A percentile compares a stretch with the other conserved stretches of the same genome.
Conservation (phyloP, 2,329 filamentous ascomycete genomes). For the Talaromyces sp. region DNA sequence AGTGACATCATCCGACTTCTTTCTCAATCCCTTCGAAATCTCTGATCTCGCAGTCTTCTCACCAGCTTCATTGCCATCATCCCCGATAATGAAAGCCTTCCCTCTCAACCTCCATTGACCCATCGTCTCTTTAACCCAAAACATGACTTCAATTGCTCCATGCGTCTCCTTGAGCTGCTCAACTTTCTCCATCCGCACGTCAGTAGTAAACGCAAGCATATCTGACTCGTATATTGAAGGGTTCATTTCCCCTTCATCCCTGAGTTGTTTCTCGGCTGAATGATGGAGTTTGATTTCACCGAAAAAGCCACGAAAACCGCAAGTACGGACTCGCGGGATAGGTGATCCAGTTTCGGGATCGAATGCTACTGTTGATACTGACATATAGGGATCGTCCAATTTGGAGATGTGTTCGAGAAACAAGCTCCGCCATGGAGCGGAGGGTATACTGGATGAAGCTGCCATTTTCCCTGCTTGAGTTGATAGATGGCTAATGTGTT, state of each 20-base stretch:
- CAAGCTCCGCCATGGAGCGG: constrained; percentile 52
- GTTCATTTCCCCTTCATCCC: constrained; percentile 51
- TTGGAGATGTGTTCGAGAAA: constrained; percentile 50
- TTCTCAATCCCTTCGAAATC: constrained; percentile 60
- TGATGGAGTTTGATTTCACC: constrained; percentile 63
- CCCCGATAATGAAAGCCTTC: constrained; percentile 68
- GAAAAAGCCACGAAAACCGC: constrained; percentile 84
- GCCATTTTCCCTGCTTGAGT: not conserved
- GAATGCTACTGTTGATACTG: constrained; percentile 44
- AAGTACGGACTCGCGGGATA: constrained; percentile 63
- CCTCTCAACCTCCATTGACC: constrained; percentile 86
- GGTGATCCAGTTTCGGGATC: constrained; percentile 16
- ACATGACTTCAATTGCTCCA: constrained; percentile 74
- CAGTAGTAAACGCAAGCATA: constrained; percentile 78
- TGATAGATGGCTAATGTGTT: constrained; percentile 14
- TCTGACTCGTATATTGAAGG: constrained; percentile 70
- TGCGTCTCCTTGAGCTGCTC: constrained; percentile 68
- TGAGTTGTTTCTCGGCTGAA: constrained; percentile 66
- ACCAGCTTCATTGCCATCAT: constrained; percentile 59
- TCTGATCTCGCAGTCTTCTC: constrained; percentile 45
- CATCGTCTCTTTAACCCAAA: constrained; percentile 68
- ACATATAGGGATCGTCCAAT: constrained; percentile 39
- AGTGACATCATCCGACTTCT: constrained; percentile 38
- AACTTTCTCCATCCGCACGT: constrained; percentile 81
- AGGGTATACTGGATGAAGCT: not conserved